Evolutionary conservation across 2,329 filamentous ascomycete species (phyloP).

Genomic region (Xylaria digitata): DNA sequence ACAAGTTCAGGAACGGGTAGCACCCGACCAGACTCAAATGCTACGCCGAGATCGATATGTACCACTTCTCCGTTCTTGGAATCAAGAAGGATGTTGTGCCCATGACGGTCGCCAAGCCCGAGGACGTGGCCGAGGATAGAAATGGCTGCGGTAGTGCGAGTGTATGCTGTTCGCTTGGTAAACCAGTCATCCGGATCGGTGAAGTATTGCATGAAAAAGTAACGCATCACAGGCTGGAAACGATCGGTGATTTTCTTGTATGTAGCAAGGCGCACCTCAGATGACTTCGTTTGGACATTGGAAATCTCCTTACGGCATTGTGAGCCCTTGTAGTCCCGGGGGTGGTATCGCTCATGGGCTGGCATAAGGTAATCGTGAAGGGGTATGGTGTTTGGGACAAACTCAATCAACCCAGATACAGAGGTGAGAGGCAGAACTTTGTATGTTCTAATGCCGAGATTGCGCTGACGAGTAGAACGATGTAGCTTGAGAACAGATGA

Average conservation of each 20-base stretch:
- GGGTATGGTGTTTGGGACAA: slow-evolving; percentile 92
- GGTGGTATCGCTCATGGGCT: slow-evolving; percentile 87
- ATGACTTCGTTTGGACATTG: slow-evolving; percentile 74
- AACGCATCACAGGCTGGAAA: slow-evolving; percentile 93
- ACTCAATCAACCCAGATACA: slow-evolving; percentile 92
- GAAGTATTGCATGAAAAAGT: slow-evolving; percentile 97
- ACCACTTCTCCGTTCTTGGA: slow-evolving; percentile 90
- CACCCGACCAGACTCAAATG: slow-evolving; percentile 96
- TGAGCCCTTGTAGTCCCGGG: slow-evolving; percentile 80
- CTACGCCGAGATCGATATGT: slow-evolving; percentile 96
- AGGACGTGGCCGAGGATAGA: slow-evolving; percentile 95
- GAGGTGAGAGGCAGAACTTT: slow-evolving; percentile 92
- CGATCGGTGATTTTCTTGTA: slow-evolving; percentile 83
- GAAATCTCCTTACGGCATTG: slow-evolving; percentile 84
- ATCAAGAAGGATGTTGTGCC: slow-evolving; percentile 96
- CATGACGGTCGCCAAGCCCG: slow-evolving; percentile 92
- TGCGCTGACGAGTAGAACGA: slow-evolving; percentile 85
- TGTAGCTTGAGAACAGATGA: slow-evolving; percentile 89
- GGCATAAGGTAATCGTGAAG: slow-evolving; percentile 93
- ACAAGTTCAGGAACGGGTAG: slow-evolving; percentile 95
- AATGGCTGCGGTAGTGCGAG: slow-evolving; percentile 90
- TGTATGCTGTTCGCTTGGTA: slow-evolving; percentile 86
- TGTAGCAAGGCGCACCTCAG: slow-evolving; percentile 76
- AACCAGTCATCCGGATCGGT: slow-evolving; percentile 97
- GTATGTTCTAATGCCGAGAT: slow-evolving; percentile 93